These are phyloP conservation scores for Pseudogymnoascus sp. DNA, from an alignment of 2,329 filamentous ascomycete species.

Conservation along the genomic window DNA sequence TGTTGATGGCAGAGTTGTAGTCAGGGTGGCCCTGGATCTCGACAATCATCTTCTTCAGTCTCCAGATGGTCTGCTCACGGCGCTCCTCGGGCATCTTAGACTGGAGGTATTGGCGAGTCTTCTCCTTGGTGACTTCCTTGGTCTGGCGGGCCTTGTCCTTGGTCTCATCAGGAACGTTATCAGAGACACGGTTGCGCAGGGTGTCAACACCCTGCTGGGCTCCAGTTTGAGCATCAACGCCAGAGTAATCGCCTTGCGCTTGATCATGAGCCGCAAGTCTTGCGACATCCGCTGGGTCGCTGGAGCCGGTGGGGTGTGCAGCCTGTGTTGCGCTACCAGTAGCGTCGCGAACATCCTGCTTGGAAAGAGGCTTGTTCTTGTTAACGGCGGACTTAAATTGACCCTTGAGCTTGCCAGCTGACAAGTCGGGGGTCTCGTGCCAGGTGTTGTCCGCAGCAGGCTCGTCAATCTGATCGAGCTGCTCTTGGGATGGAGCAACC, in stretches of 20 bases:
- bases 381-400: conserved; percentile 56
- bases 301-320: conserved; percentile 47
- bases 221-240: conserved; percentile 42
- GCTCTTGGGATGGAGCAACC: conserved; percentile 70
- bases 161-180: conserved; percentile 55
- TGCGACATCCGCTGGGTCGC: conserved; percentile 45
- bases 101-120: conserved; percentile 65
- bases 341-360: conserved; percentile 53
- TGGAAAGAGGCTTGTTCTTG: conserved; percentile 40
- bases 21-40: conserved; percentile 94
- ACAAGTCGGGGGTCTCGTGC: conserved; percentile 78
- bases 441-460: conserved; percentile 87
- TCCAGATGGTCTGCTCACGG: conserved; percentile 83
- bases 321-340: conserved; percentile 48
- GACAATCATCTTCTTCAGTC: conserved; percentile 94
- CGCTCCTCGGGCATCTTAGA: conserved; percentile 88
- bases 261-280: conserved; percentile 42
- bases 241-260: conserved; percentile 36
- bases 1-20: conserved; percentile 86
- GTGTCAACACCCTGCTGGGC: conserved; percentile 30
- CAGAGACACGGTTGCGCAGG: conserved; percentile 47
- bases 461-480: conserved; percentile 68
- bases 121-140: conserved; percentile 37
- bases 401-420: conserved; percentile 58
- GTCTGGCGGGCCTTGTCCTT: conserved; percentile 43